phyloP scores from a whole-genome alignment of 768 basidiomycete species.

The Lyophyllum semitale region DNA sequence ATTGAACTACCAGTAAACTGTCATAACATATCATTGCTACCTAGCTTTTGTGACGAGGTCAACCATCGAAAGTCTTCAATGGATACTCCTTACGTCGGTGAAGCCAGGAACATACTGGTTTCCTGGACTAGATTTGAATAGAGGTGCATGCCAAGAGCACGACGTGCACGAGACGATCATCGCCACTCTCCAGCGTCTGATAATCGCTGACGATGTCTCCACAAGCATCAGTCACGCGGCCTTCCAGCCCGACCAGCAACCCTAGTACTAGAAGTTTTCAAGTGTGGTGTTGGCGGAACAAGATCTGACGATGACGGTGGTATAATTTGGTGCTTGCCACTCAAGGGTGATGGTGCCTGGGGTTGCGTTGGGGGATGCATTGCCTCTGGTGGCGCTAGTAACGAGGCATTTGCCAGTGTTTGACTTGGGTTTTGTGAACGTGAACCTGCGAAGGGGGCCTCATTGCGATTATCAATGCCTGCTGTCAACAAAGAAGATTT shows the following conservation, averaged over 20 bases:
- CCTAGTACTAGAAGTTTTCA: too few relatives aligned
- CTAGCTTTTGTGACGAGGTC: too few relatives aligned
- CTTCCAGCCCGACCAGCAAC: too few relatives aligned
- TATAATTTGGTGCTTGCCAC: too few relatives aligned
- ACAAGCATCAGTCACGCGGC: background rate
- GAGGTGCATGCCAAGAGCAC: background rate
- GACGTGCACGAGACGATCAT: background rate
- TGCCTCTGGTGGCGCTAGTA: background rate
- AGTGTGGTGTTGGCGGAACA: too few relatives aligned
- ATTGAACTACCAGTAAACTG: background rate
- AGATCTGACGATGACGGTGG: too few relatives aligned
- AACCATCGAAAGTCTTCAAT: background rate
- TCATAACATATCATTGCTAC: background rate
- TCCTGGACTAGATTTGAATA: background rate
- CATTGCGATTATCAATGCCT: background rate
- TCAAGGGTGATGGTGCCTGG: too few relatives aligned
- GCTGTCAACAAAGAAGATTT: too few relatives aligned
- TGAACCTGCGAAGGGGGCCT: background rate
- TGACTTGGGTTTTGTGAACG: background rate
- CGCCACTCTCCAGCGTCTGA: background rate
- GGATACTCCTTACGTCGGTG: too few relatives aligned
- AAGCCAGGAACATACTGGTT: background rate
- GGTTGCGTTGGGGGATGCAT: background rate
- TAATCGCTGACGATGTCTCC: background rate
- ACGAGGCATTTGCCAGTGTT: background rate